Base-by-base conservation (phyloP, 352 stramenopile genomes). In the Phytophthora boehmeriae region DNA sequence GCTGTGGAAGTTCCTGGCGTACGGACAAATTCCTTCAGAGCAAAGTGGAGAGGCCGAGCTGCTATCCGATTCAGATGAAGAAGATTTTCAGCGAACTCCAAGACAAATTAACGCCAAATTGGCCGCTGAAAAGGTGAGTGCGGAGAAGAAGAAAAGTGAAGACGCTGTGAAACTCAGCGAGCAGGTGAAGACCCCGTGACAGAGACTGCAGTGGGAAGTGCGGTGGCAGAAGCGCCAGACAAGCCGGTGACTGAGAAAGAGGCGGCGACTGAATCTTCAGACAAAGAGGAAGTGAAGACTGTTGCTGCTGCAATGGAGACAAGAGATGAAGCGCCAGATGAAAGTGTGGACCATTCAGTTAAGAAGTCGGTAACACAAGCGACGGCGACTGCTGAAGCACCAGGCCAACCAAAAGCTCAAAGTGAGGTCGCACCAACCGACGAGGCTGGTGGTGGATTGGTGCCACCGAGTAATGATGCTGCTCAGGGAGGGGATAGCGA, bases 1-100 rank as follows among this genome's bases (percentile, higher is more conserved):
- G 16, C 66, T 90, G 19, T 92, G 83, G 83, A 92, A 90, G 63
- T 92, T 85, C 44, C 55, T 92, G 32, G 76, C 83, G n/a, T 92
- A 92, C 49, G 79, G 67, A 0, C 45, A 84, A 25, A 30, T 63
- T 8, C 46, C 25, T 30, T 30, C 58, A 2, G 25, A 53, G 38
- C 25, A 13, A 38, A 56, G 25, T 9, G 25, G 44, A 59, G 13
- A 44, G 9, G 65, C 60, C 1, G 62, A 76, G n/a, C 14, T 88
- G 44, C 14, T 80, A n/a, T 51, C 63, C 0, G 63, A 76, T 30
- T 92, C 82, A 2, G 82, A 91, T 17, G 68, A 75, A 8, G 80
- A 89, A 17, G 73, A 86, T 22, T 78, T 79, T 17, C 61, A 77
- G 11, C 54, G 73, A 14, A 66, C 54, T 4, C 48, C 68, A 14